These are phyloP conservation scores for Cladosporium phlei DNA, from an alignment of 2,329 filamentous ascomycete species.

Conservation along the genomic window DNA sequence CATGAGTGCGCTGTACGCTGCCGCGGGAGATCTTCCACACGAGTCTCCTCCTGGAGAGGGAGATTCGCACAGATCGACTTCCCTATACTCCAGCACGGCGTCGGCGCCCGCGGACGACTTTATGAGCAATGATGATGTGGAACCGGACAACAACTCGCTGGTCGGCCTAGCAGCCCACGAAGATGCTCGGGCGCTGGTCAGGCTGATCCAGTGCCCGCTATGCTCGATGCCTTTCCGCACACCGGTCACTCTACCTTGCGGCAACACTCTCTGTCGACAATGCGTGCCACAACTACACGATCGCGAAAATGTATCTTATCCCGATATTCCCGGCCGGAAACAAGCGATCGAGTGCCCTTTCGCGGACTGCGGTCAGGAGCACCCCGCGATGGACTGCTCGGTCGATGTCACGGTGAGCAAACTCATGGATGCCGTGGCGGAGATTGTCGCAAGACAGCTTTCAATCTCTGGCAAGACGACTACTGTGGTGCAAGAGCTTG, in stretches of 20 bases:
- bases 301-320: conserved; percentile 72
- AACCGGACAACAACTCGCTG: conserved; percentile 30
- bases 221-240: conserved; percentile 65
- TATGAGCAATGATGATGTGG: conserved; percentile 39
- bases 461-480: conserved; percentile 32
- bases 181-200: conserved; percentile 61
- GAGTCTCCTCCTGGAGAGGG: not conserved
- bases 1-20: conserved; percentile 9
- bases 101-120: conserved; percentile 27
- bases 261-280: conserved; percentile 67
- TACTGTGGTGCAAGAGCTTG: conserved; percentile 40
- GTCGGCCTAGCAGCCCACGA: conserved; percentile 45
- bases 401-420: conserved; percentile 73
- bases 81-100: conserved; percentile 2
- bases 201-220: conserved; percentile 69
- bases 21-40: conserved; percentile 4
- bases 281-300: conserved; percentile 66
- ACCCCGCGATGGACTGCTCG: conserved; percentile 71
- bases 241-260: conserved; percentile 76
- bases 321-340: conserved; percentile 60
- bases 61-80: not conserved
- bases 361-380: conserved; percentile 60
- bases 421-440: conserved; percentile 57
- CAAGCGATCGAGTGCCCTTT: conserved; percentile 74
- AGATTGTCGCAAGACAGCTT: conserved; percentile 45